Conservation (phyloP, 1,284 basidiomycete species). For the Salmacisia buchloeana region DNA sequence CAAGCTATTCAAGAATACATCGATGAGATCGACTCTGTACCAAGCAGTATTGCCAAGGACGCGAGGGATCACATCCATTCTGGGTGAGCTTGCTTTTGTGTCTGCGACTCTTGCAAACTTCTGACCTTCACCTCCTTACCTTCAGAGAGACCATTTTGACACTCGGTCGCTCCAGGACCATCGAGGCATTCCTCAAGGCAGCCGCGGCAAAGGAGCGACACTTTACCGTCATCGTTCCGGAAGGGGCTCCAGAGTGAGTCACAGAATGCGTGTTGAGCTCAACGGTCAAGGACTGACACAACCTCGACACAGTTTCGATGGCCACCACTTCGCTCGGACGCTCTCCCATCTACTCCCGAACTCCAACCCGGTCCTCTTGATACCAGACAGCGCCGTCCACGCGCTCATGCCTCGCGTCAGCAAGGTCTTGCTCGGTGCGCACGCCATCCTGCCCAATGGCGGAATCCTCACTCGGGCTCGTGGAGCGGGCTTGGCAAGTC, state of each 20-base stretch:
- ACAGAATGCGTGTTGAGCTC: constrained; percentile 10
- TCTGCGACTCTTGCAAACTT: neutral
- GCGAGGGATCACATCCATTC: constrained; percentile 95
- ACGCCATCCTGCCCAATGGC: constrained; percentile 89
- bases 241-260: constrained; percentile 80
- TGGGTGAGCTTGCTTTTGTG: constrained; percentile 61
- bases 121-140: constrained; percentile 11
- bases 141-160: constrained; percentile 89
- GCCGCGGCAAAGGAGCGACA: constrained; percentile 82
- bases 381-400: constrained; percentile 90
- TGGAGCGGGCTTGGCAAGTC: constrained; percentile 75
- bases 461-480: constrained; percentile 77
- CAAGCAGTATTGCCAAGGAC: constrained; percentile 88
- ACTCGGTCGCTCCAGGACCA: constrained; percentile 85
- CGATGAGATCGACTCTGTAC: constrained; percentile 91
- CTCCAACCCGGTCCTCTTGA: constrained; percentile 82
- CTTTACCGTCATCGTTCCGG: constrained; percentile 92
- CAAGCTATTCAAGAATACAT: constrained; percentile 65
- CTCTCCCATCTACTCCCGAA: constrained; percentile 65
- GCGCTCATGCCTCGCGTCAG: constrained; percentile 94
- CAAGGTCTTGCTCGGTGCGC: constrained; percentile 89
- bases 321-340: constrained; percentile 68
- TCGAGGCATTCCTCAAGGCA: constrained; percentile 80
- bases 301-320: constrained; percentile 62
- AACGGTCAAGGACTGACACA: neutral